phyloP scores from a whole-genome alignment of 306 rosid genomes.

The Dalbergia oliveri region DNA sequence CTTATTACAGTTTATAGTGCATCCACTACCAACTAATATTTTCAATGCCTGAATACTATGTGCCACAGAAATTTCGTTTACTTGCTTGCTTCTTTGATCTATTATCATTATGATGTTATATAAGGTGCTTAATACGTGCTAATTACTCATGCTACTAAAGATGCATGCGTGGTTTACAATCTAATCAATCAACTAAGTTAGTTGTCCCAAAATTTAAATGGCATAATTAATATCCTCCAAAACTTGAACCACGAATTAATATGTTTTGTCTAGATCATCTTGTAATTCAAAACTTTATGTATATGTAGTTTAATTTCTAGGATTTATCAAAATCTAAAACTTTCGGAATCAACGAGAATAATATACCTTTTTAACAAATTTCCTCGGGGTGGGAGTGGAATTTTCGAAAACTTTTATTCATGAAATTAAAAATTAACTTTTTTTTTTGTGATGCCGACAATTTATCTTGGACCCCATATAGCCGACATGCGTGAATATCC shows the following conservation, averaged over 20 bases:
- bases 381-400: not conserved
- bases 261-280: not conserved
- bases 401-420: not conserved
- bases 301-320: too few relatives aligned
- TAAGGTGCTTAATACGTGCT: conserved; percentile 13
- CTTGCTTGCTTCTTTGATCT: not conserved
- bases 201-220: conserved; percentile 33
- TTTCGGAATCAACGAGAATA: not conserved
- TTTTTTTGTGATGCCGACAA: conserved; percentile 35
- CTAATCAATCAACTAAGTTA: not conserved
- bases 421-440: not conserved
- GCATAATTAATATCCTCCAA: not conserved
- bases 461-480: conserved; percentile 49
- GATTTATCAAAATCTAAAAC: conserved; percentile 15
- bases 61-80: conserved; percentile 34
- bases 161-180: conserved; percentile 29
- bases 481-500: conserved; percentile 60
- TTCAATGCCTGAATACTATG: conserved; percentile 22
- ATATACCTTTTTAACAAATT: too few relatives aligned
- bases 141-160: conserved; percentile 8
- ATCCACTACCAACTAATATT: conserved; percentile 32
- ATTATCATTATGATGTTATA: not conserved
- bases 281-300: not conserved
- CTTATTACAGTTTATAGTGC: not conserved
- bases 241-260: not conserved